Conservation (phyloP, 345 rosid genomes). For the Gossypium mustelinum region DNA sequence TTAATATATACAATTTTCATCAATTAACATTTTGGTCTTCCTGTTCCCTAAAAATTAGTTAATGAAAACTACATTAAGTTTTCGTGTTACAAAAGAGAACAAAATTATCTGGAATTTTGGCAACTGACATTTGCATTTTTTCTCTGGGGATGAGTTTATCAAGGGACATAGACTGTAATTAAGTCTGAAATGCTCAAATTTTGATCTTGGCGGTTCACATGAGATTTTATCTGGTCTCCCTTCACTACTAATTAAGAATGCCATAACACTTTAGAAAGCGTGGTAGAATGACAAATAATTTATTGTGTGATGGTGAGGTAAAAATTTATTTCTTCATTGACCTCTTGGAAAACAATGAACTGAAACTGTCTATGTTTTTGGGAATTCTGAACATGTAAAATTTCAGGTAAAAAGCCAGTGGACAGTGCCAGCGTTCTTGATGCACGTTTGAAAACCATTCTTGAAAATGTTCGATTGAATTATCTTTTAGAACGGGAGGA, state of each 20-base stretch:
- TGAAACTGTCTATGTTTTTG: neutral
- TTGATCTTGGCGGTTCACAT: neutral
- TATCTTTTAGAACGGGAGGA: constrained; percentile 87
- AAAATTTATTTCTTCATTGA: neutral
- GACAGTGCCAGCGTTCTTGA: constrained; percentile 49
- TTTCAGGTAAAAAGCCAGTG: constrained; percentile 40
- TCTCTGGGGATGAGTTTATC: neutral
- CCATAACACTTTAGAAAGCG: neutral
- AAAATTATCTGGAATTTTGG: constrained; percentile 6
- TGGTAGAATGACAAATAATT: neutral
- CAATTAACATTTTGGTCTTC: neutral
- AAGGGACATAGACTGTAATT: neutral
- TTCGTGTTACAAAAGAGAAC: neutral
- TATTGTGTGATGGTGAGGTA: neutral
- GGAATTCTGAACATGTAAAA: constrained; percentile 2
- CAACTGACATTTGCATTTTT: neutral
- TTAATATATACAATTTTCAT: neutral
- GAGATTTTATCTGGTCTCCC: neutral
- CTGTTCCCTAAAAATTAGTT: neutral
- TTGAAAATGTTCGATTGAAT: constrained; percentile 74
- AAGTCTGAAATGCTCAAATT: constrained; percentile 4
- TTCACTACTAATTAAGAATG: neutral
- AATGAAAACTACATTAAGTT: neutral
- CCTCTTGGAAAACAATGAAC: neutral
- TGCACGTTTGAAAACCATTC: constrained; percentile 53